Percentiles rank a stretch among this genome's conserved stretches.
Conservation (phyloP, 2,329 filamentous ascomycete species). For the Aureobasidium leucospermi region DNA sequence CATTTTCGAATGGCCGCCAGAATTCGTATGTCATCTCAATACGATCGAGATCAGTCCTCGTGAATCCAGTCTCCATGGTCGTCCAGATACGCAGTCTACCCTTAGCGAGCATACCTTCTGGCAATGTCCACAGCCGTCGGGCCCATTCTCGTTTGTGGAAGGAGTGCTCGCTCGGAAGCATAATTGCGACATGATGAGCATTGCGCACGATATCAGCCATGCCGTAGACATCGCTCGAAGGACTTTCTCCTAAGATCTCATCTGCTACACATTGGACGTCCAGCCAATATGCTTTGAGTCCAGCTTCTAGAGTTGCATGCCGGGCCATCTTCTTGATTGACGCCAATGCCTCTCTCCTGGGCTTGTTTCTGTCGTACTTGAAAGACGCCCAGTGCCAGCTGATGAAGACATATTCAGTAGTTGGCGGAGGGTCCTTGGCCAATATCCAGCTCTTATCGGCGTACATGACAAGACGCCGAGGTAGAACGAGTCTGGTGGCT, state of each 20-base stretch:
- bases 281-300: constrained; percentile 1
- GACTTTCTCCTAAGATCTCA: background rate
- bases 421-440: background rate
- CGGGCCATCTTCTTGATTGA: background rate
- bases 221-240: background rate
- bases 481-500: background rate
- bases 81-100: background rate
- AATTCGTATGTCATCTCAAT: background rate
- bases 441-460: background rate
- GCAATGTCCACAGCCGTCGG: background rate
- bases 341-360: background rate
- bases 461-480: background rate
- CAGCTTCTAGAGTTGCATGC: background rate
- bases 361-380: background rate
- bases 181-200: background rate
- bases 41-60: background rate
- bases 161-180: background rate
- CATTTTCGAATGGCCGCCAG: background rate
- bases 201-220: background rate
- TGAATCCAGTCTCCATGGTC: background rate
- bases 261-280: background rate
- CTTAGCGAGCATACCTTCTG: background rate
- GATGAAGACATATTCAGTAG: background rate
- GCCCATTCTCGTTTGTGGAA: background rate
- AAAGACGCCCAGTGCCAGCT: constrained; percentile 7